Evolutionary conservation across 352 stramenopile species (phyloP).

Genomic region (Phytophthora pisi): DNA sequence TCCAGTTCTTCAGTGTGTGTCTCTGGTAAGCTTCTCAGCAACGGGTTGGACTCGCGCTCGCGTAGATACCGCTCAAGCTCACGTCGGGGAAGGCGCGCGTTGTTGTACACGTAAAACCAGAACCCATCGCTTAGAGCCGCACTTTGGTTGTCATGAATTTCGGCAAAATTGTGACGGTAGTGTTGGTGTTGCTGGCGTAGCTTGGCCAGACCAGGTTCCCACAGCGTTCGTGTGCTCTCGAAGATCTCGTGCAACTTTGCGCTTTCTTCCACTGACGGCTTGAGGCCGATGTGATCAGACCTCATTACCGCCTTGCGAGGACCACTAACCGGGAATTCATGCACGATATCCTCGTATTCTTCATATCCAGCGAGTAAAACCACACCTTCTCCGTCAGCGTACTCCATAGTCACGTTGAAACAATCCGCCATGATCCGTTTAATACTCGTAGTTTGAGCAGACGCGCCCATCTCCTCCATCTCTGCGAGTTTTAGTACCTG

Average conservation of each 20-base stretch:
- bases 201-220: background rate
- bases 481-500: background rate
- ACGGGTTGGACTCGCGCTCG: background rate
- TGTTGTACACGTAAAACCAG: slow-evolving; percentile 48
- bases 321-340: background rate
- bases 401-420: slow-evolving; percentile 1
- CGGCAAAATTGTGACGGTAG: slow-evolving; percentile 2
- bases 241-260: background rate
- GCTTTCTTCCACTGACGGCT: slow-evolving; percentile 2
- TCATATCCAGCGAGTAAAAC: background rate
- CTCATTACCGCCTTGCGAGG: background rate
- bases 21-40: background rate
- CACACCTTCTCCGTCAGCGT: background rate
- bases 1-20: slow-evolving; percentile 1
- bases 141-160: background rate
- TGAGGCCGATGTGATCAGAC: slow-evolving; percentile 1
- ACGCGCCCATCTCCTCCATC: background rate
- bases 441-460: background rate
- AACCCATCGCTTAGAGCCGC: slow-evolving; percentile 37
- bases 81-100: slow-evolving; percentile 14
- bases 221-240: background rate
- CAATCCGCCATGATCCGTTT: background rate
- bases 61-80: slow-evolving; percentile 23
- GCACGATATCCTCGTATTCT: background rate
- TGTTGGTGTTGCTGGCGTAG: background rate